These are phyloP conservation scores for Pseudotsuga menziesii DNA, from an alignment of 75 land plant species.

Conservation along the genomic window DNA sequence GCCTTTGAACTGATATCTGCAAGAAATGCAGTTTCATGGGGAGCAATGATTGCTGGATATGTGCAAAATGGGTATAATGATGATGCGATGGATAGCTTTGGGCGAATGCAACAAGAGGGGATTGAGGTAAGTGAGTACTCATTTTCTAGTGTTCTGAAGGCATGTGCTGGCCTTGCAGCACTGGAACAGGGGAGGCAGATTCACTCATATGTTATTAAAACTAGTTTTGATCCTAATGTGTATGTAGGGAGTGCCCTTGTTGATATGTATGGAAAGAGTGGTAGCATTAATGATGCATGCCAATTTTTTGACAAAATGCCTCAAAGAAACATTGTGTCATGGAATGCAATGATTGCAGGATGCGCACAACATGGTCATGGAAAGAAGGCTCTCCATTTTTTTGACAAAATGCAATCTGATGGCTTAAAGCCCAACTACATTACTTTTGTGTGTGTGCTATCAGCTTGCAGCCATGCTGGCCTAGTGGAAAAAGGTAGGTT, in stretches of 20 bases:
- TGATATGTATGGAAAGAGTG: constrained; percentile 22
- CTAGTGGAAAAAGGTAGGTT: constrained; percentile 8
- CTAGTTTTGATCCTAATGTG: constrained; percentile 2
- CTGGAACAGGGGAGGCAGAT: constrained; percentile 7
- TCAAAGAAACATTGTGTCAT: constrained; percentile 54
- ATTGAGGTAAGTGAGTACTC: constrained; percentile 6
- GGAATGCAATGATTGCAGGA: constrained; percentile 20
- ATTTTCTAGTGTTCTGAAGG: constrained; percentile 9
- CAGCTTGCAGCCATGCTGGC: constrained; percentile 20
- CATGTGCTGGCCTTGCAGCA: constrained; percentile 9
- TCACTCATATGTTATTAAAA: constrained; percentile 7
- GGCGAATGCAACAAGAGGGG: not conserved
- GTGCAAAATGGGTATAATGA: not conserved
- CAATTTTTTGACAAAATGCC: constrained; percentile 38
- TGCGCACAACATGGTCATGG: constrained; percentile 5
- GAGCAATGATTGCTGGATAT: constrained; percentile 14
- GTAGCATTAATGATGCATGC: constrained; percentile 34
- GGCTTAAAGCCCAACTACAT: not conserved
- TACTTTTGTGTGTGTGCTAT: constrained; percentile 11
- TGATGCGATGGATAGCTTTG: constrained; percentile 12
- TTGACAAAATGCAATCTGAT: not conserved
- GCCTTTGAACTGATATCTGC: constrained; percentile 2
- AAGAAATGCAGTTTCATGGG: constrained; percentile 12
- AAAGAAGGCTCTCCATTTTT: not conserved
- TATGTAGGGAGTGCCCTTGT: constrained; percentile 14